Base-by-base conservation (phyloP, 345 rosid genomes). In the Dimocarpus longan region DNA sequence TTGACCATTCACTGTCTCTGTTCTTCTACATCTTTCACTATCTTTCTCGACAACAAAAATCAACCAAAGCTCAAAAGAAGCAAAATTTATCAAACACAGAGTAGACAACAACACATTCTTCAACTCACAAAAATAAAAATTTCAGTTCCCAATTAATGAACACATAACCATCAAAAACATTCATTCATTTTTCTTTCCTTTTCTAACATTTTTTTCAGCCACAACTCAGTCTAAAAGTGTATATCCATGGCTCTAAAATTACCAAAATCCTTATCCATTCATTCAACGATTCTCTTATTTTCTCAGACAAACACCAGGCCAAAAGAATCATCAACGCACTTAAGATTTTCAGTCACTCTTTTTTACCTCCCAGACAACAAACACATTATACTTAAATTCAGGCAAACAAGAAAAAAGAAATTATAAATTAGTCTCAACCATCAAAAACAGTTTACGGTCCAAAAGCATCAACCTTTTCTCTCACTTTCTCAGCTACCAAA, bases 401-500 rank as follows among this genome's bases (percentile, higher is more conserved):
- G n/a, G n/a, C n/a, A n/a, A n/a, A n/a, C n/a, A n/a, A n/a, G n/a
- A n/a, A n/a, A n/a, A n/a, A n/a, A n/a, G n/a, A 48, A 26, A 26
- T 26, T 52, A 5, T 5, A 52, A 48, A 59, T 39, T 19, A 56
- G 40, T 64, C 60, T 11, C 75, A 24, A 32, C 19, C 26, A 50
- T 15, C 19, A 8, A 26, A 42, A n/a, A 48, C 7, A 26, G 24
- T 6, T 50, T 48, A 42, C 48, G 57, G 66, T 37, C 43, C 68
- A 59, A 9, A 32, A 42, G 3, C 24, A 59, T 7, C 15, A 40
- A 42, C n/a, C 4, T 42, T 62, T 42, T 42, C 12, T 64, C 24
- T 19, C 69, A 74, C 12, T 68, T 80, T 71, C 73, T 68, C 60
- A 64, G 52, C 48, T 76, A 63, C 79, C 81, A 72, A 67, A 73